Base-by-base conservation (phyloP, 2,329 filamentous ascomycete species). In the Reticulascus tulasneorum region DNA sequence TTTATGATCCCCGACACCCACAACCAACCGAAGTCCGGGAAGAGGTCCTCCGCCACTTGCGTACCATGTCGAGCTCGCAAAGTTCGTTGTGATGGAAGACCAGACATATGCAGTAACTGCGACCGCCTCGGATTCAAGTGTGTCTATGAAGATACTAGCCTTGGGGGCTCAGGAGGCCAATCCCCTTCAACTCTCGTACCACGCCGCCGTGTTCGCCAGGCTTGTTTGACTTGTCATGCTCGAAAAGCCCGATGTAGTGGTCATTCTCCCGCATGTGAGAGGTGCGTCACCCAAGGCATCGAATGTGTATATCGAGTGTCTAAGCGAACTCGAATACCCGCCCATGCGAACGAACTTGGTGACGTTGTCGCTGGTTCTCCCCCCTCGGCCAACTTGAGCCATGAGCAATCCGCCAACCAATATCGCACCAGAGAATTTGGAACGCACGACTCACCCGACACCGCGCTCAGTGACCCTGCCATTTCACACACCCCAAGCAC, bases 161-260 rank as follows among this genome's bases (percentile, higher is more conserved):
- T 62, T 20, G 62, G 64, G 10, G 52, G 62, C 29, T 63, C 69
- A 47, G 63, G 62, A 22, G 54, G 66, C 32, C 58, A 63, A 13
- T 30, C 40, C 9, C 37, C 32, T n/a, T 33, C 40, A 8, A 25
- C 40, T 10, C 37, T 37, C n/a, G 51, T 75, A 33, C 69, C 74
- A 7, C 60, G 73, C 25, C 67, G 74, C 23, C 71, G 75, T 16
- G 75, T 76, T 27, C 66, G 73, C 28, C 66, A 75, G 52, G 75
- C 75, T 19, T 79, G 75, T 47, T 63, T 71, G 48, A 75, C 67
- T 49, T 79, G 75, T 52, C 75, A 79, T 45, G 69, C 71, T 22
- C 64, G 74, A 47, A 79, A 79, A 50, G 75, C 75, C 20, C 63
- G 73, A 31, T 79, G 75, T 56, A 77, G 69, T 34, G 75, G 75